Conservation (phyloP, 164 flowering plant species). For the Nelumbo lutea region DNA sequence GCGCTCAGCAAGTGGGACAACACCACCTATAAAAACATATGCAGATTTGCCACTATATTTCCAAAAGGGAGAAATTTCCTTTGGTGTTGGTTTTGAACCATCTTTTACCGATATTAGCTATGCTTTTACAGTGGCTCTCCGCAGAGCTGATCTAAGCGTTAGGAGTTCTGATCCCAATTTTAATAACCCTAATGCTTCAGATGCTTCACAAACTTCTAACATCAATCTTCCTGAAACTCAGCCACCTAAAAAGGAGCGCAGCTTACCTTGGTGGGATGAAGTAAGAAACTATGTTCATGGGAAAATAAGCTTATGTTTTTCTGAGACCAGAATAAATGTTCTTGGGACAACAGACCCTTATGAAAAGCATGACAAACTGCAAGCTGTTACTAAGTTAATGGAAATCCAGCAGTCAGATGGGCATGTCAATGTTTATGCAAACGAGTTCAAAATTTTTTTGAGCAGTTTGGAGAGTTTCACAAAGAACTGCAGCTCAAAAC, state of each 20-base stretch:
- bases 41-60: slow-evolving; percentile 74
- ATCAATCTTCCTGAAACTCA: slow-evolving; percentile 15
- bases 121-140: slow-evolving; percentile 97
- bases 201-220: slow-evolving; percentile 2
- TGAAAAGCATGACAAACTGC: slow-evolving; percentile 83
- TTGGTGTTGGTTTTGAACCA: slow-evolving; percentile 96
- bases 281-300: slow-evolving; percentile 91
- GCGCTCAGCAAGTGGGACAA: slow-evolving; percentile 95
- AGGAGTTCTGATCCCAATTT: slow-evolving; percentile 22
- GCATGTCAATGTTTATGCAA: slow-evolving; percentile 53
- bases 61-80: slow-evolving; percentile 69
- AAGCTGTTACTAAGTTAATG: slow-evolving; percentile 54
- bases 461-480: slow-evolving; percentile 88
- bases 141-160: slow-evolving; percentile 83
- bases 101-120: slow-evolving; percentile 85
- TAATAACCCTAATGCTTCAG: slow-evolving; percentile 25
- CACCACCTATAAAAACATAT: slow-evolving; percentile 93
- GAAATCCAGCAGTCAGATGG: slow-evolving; percentile 95
- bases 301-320: slow-evolving; percentile 46
- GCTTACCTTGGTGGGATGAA: slow-evolving; percentile 99
- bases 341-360: slow-evolving; percentile 93
- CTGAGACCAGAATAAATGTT: slow-evolving; percentile 59
- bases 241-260: slow-evolving; percentile 85
- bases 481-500: slow-evolving; percentile 47
- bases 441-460: slow-evolving; percentile 63